Conservation (phyloP, 2,329 filamentous ascomycete species). For the Gaeumannomyces tritici region DNA sequence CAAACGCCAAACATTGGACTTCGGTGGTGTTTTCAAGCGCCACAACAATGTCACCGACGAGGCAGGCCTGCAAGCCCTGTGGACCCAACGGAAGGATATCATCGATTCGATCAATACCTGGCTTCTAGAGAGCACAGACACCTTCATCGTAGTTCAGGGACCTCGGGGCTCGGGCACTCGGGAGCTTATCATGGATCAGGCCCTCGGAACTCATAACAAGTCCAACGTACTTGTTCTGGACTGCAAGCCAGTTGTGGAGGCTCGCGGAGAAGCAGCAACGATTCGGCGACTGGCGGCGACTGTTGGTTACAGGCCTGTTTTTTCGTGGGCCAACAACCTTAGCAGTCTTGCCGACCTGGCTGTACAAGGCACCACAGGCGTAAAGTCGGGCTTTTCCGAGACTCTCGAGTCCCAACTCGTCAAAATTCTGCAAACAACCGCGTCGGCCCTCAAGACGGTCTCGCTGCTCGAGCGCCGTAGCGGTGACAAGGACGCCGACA, state of each 20-base stretch:
- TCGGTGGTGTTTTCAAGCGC: slow-evolving; percentile 44
- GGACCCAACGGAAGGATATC: slow-evolving; percentile 74
- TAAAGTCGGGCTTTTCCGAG: slow-evolving; percentile 90
- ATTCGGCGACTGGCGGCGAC: slow-evolving; percentile 72
- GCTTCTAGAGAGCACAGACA: slow-evolving; percentile 81
- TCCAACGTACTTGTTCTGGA: slow-evolving; percentile 78
- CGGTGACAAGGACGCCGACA: slow-evolving; percentile 53
- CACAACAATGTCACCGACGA: slow-evolving; percentile 45
- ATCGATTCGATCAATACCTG: slow-evolving; percentile 77
- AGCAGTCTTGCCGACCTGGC: slow-evolving; percentile 89
- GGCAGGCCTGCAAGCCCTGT: slow-evolving; percentile 68
- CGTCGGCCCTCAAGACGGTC: slow-evolving; percentile 67
- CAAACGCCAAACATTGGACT: slow-evolving; percentile 58
- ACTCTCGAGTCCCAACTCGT: slow-evolving; percentile 80
- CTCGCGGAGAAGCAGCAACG: slow-evolving; percentile 75
- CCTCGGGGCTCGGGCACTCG: slow-evolving; percentile 85
- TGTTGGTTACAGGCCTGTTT: slow-evolving; percentile 87
- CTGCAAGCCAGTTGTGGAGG: slow-evolving; percentile 88
- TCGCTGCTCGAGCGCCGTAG: slow-evolving; percentile 58
- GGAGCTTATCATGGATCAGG: slow-evolving; percentile 79
- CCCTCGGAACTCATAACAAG: slow-evolving; percentile 63
- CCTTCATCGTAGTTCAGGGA: slow-evolving; percentile 88
- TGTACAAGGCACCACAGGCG: slow-evolving; percentile 85
- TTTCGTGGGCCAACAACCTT: slow-evolving; percentile 93
- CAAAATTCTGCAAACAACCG: slow-evolving; percentile 83